These are phyloP conservation scores for Coriaria nepalensis DNA, from an alignment of 306 rosid genomes.

Conservation along the genomic window DNA sequence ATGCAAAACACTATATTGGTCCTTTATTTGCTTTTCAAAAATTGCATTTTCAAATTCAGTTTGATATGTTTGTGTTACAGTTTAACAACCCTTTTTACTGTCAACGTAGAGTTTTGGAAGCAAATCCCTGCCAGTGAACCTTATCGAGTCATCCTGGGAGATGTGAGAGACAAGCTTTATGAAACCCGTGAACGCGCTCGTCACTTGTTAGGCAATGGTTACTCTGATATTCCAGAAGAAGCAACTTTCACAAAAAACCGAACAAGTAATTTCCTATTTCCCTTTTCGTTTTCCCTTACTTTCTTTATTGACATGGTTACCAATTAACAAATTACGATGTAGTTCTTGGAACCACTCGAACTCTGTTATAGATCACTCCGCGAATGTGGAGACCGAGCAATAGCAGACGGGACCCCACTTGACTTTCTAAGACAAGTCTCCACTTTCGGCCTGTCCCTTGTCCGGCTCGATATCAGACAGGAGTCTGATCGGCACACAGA, in stretches of 20 bases:
- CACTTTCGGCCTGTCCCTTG: constrained; percentile 88
- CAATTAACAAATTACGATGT: constrained; percentile 17
- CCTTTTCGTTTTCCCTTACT: background rate
- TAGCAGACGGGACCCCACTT: constrained; percentile 94
- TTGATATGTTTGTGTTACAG: background rate
- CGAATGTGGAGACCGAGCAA: constrained; percentile 74
- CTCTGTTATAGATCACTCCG: constrained; percentile 86
- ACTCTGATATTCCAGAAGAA: constrained; percentile 89
- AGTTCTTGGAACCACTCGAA: constrained; percentile 96
- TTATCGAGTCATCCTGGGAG: constrained; percentile 87
- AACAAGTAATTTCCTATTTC: constrained; percentile 40
- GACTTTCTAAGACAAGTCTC: constrained; percentile 96
- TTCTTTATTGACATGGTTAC: constrained; percentile 5
- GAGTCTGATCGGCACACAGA: constrained; percentile 93
- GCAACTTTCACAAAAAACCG: constrained; percentile 66
- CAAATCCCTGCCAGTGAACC: constrained; percentile 79
- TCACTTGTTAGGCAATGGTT: constrained; percentile 60
- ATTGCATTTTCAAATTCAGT: background rate
- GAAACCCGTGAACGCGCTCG: constrained; percentile 94
- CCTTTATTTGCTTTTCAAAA: background rate
- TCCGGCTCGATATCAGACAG: constrained; percentile 91
- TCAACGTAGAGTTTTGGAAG: constrained; percentile 78
- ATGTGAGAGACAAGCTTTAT: constrained; percentile 87
- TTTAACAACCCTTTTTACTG: constrained; percentile 4
- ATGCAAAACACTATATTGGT: constrained; percentile 97